Evolutionary conservation across 768 basidiomycete species (phyloP).

Genomic region (Mycena rebaudengoi): DNA sequence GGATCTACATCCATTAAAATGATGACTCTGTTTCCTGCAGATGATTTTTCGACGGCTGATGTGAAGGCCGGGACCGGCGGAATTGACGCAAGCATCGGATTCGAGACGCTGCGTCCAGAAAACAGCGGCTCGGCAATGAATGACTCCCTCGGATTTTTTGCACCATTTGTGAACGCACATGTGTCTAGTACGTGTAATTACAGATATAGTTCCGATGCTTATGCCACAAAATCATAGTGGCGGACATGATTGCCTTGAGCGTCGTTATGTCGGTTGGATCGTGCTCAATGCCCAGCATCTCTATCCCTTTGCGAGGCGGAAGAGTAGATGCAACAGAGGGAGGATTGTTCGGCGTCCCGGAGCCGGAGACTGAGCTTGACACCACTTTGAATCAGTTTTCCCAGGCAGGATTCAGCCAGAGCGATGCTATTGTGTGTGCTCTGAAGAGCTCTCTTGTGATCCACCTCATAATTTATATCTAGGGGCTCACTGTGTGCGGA

Average conservation of each 20-base stretch:
- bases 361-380: constrained; percentile 27
- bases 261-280: constrained; percentile 21
- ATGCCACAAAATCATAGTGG: constrained; percentile 22
- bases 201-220: neutral
- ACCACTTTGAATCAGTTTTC: constrained; percentile 24
- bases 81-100: constrained; percentile 33
- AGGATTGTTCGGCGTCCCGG: constrained; percentile 30
- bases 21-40: neutral
- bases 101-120: constrained; percentile 30
- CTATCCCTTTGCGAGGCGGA: constrained; percentile 29
- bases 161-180: constrained; percentile 20
- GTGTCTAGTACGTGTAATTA: constrained; percentile 5
- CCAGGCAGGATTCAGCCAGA: constrained; percentile 17
- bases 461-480: neutral
- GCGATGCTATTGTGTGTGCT: constrained; percentile 27
- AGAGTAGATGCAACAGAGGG: constrained; percentile 32
- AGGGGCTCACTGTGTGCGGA: constrained; percentile 24
- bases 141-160: constrained; percentile 21
- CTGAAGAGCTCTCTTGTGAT: neutral
- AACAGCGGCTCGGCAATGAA: constrained; percentile 26
- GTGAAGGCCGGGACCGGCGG: constrained; percentile 31
- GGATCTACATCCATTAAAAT: neutral
- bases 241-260: constrained; percentile 31
- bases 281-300: constrained; percentile 24
- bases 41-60: constrained; percentile 33